These are phyloP conservation scores for Macrophomina pseudophaseolina DNA, from an alignment of 2,329 filamentous ascomycete genomes.

Conservation along the genomic window DNA sequence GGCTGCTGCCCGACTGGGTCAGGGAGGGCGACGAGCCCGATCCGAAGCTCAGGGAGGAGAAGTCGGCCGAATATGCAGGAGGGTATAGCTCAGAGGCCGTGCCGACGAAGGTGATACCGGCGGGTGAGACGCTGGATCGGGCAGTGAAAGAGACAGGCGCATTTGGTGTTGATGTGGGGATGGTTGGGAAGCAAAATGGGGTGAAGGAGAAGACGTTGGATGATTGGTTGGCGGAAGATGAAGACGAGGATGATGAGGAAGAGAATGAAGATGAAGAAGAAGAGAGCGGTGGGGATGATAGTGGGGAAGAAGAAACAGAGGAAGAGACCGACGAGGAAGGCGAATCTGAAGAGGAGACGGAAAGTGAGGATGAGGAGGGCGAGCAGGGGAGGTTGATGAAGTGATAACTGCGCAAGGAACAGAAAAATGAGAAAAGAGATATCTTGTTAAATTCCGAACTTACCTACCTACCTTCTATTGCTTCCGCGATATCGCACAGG, in stretches of 20 bases:
- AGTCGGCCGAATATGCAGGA: constrained; percentile 43
- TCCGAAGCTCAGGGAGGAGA: constrained; percentile 69
- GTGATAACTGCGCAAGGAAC: constrained; percentile 24
- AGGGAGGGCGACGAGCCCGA: constrained; percentile 79
- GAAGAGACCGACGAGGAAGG: constrained; percentile 65
- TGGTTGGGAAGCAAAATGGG: constrained; percentile 57
- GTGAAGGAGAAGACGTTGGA: constrained; percentile 80
- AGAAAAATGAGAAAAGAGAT: not conserved
- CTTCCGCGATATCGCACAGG: not conserved
- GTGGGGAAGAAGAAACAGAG: constrained; percentile 48
- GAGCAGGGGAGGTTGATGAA: constrained; percentile 46
- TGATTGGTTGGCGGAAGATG: constrained; percentile 85
- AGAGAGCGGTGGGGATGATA: constrained; percentile 35
- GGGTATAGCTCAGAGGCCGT: constrained; percentile 23
- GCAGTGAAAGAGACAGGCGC: constrained; percentile 48
- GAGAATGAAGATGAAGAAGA: constrained; percentile 59
- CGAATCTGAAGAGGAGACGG: constrained; percentile 55
- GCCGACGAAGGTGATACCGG: constrained; percentile 54
- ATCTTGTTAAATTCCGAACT: not conserved
- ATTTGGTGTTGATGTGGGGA: constrained; percentile 32
- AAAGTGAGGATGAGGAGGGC: constrained; percentile 41
- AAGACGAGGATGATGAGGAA: constrained; percentile 62
- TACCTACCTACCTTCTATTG: not conserved
- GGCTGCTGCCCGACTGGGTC: constrained; percentile 86
- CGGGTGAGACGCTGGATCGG: constrained; percentile 68